Conservation (phyloP, 768 basidiomycete species). For the Glaciozyma martinii region DNA sequence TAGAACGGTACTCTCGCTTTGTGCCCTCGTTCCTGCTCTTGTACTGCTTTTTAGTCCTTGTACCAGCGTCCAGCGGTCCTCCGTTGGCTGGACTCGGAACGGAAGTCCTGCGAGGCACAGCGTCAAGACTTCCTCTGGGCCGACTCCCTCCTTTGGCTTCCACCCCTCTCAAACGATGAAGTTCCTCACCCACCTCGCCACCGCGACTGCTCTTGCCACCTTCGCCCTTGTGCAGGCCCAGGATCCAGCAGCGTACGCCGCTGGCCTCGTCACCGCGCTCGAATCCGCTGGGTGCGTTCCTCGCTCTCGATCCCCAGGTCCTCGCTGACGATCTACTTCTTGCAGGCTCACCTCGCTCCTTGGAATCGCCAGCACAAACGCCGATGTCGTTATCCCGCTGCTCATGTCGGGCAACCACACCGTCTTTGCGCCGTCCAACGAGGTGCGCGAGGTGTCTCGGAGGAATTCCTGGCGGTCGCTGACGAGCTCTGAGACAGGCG, state of each 20-base stretch:
- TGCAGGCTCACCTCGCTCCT: constrained; percentile 23
- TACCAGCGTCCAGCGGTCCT: no score
- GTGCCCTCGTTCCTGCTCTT: no score
- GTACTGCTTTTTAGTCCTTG: no score
- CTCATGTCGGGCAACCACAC: constrained; percentile 27
- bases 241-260: constrained; percentile 37
- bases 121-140: no score
- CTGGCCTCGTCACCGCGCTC: constrained; percentile 37
- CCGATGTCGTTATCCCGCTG: constrained; percentile 4
- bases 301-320: neutral
- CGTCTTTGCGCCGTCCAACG: constrained; percentile 38
- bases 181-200: no score
- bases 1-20: no score
- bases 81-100: no score
- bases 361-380: constrained; percentile 5
- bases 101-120: no score
- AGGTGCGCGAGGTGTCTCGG: constrained; percentile 35
- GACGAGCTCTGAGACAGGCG: constrained; percentile 11
- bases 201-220: constrained; percentile 25
- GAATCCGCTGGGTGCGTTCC: constrained; percentile 15
- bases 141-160: no score
- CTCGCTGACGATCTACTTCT: constrained; percentile 31
- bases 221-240: constrained; percentile 36
- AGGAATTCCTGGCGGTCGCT: no score
- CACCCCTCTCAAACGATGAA: no score